Base-by-base conservation (phyloP, 148 eudicot species). In the Limonium bicolor region DNA sequence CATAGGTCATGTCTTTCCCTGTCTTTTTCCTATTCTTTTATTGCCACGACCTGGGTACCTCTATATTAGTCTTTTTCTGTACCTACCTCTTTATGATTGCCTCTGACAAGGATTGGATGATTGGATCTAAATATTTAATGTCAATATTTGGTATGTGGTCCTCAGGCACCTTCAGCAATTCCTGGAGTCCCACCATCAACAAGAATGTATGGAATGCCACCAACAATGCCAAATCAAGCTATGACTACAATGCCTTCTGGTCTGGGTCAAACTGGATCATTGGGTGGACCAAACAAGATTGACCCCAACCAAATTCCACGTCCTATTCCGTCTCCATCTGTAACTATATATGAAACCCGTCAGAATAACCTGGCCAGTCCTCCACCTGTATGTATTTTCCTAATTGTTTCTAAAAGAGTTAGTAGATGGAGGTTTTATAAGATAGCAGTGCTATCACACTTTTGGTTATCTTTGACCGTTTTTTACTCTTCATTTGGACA, bases 281-380 rank as follows among this genome's bases (percentile, higher is more conserved):
- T 59, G 61, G 48, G 71, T 16, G 85, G 74, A 44, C 68, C 74
- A 45, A 76, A 85, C 18, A 88, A 72, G 70, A 76, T 88, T 58
- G 97, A 88, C 73, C 94, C 94, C 33, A 80, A 77, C 50, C 94
- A 88, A 61, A 88, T 88, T 66, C 97, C 97, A 2, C 94, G 92
- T 42, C 92, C 94, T 43, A 65, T 78, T 42, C 77, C 86, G 18
- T 64, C 56, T 57, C 52, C 82, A 41, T 49, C 94, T 2, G 70
- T 73, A 39, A 50, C 69, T 54, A 39, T 85, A 62, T 76, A 92
- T 58, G 99, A 92, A 62, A 88, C 97, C 43, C 97, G 97, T 49
- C 68, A 66, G 66, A 72, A 76, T 42, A 80, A 77, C 66, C 97
- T 81, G 66, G 99, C 99, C 28, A 92, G 78, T 50, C 82, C 80